Conservation (phyloP, 2,329 filamentous ascomycete genomes). For the Elsinoe fawcettii region DNA sequence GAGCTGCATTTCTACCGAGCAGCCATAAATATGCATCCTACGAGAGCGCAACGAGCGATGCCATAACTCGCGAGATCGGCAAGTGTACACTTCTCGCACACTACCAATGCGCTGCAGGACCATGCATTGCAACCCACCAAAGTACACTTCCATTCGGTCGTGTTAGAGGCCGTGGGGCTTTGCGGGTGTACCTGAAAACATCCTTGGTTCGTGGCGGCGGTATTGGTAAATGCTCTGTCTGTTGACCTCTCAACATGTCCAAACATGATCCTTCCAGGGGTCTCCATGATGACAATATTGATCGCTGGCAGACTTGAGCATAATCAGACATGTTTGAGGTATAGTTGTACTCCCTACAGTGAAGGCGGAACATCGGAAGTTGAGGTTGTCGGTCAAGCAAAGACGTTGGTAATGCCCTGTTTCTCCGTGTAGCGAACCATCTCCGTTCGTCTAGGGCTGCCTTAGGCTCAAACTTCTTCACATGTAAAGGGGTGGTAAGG, state of each 20-base stretch:
- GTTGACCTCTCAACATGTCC: neutral
- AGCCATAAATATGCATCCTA: too few species aligned
- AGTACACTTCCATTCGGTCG: neutral
- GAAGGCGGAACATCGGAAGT: neutral
- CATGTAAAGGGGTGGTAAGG: neutral
- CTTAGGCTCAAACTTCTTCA: neutral
- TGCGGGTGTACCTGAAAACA: neutral
- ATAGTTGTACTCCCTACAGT: neutral
- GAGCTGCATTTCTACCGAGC: too few species aligned
- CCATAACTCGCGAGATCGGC: too few species aligned
- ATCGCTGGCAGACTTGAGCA: neutral
- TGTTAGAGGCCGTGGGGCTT: slow-evolving; percentile 10
- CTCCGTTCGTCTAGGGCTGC: neutral
- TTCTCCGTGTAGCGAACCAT: neutral
- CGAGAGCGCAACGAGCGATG: too few species aligned
- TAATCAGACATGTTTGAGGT: neutral
- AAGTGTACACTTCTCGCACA: neutral
- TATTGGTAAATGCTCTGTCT: neutral
- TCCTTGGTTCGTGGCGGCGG: neutral
- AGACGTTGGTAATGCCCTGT: neutral
- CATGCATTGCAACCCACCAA: neutral
- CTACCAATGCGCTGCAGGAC: neutral
- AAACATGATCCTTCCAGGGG: neutral
- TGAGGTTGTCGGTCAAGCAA: neutral
- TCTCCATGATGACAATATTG: neutral